Conservation (phyloP, 805 yeast species). For the Yarrowia keelungensis region DNA sequence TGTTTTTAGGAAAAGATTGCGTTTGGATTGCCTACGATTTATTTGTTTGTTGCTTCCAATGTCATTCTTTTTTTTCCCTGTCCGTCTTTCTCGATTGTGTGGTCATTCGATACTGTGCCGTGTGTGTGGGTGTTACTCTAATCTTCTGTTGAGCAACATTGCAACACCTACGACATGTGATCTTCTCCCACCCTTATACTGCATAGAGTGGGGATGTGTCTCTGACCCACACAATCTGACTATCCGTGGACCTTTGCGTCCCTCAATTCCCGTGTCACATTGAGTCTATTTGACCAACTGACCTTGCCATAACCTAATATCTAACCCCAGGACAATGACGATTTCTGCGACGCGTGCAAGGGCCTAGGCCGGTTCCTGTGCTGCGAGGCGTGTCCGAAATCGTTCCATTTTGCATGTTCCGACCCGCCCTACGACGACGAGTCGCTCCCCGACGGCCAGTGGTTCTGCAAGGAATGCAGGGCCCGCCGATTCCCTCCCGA, state of each 20-base stretch:
- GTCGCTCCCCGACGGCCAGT: slow-evolving; percentile 80
- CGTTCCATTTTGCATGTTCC: slow-evolving; percentile 90
- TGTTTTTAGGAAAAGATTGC: not conserved
- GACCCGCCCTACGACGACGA: slow-evolving; percentile 86
- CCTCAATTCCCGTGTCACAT: not conserved
- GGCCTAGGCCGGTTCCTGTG: slow-evolving; percentile 88
- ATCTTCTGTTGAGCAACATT: too few relatives aligned
- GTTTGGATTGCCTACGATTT: too few relatives aligned
- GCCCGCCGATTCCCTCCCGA: slow-evolving; percentile 54
- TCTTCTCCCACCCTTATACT: too few relatives aligned
- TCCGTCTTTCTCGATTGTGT: too few relatives aligned
- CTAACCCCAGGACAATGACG: slow-evolving; percentile 66
- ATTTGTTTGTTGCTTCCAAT: too few relatives aligned
- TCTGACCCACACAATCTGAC: too few relatives aligned
- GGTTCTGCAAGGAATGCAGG: slow-evolving; percentile 85
- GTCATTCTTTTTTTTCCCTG: too few relatives aligned
- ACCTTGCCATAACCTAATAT: slow-evolving; percentile 2
- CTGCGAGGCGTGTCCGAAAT: slow-evolving; percentile 90
- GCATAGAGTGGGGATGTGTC: too few relatives aligned
- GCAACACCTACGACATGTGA: too few relatives aligned
- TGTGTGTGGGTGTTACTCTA: too few relatives aligned
- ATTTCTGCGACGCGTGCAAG: slow-evolving; percentile 89
- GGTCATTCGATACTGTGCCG: too few relatives aligned
- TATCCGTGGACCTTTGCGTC: too few relatives aligned
- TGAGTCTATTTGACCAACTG: not conserved